Base-by-base conservation (phyloP, 73 alveolate genomes). In the Tetrahymena elliotti region DNA sequence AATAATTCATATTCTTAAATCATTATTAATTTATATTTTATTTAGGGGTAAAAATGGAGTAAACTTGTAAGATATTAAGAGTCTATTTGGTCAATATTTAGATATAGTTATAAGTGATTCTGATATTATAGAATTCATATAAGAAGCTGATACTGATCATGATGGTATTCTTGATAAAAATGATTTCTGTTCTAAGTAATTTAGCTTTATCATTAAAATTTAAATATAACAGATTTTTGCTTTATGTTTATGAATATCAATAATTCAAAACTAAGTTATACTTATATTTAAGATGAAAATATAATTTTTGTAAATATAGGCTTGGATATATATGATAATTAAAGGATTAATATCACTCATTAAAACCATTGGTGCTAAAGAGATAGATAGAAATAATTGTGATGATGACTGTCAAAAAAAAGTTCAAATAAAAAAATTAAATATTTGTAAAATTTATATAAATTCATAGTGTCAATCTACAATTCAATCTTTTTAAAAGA, bases 41-140 rank as follows among this genome's bases (percentile, higher is more conserved):
- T 41, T n/a, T 37, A 94, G 96, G 84, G 96, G 93, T 94, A 93
- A 93, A 18, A 94, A 94, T 68, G 88, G 88, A 40, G 96, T 94
- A 0, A 94, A 93, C 34, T 47, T 94, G 24, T n/a, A 54, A 33
- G 96, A 94, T 38, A 94, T 94, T 7, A 94, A 94, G 84, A 88
- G 47, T 88, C 95, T 88, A 22, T 94, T 94, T 92, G 95, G 94
- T 5, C 31, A 94, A 52, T 94, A 94, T 92, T 38, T 94, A n/a
- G 96, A 94, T 47, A 94, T 94, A 33, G 84, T 40, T 84, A 94
- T 94, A 13, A 94, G 96, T 92, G 96, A 94, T 94, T 94, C 96
- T 3, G 96, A 94, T 38, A 94, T 94, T 33, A 10, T 94, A 34
- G 96, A 94, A 53, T 94, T 94, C 39, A 94, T 94, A 27, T 94